These are phyloP conservation scores for Middelhovenomyces tepae DNA, from an alignment of 805 yeast species.

Conservation along the genomic window DNA sequence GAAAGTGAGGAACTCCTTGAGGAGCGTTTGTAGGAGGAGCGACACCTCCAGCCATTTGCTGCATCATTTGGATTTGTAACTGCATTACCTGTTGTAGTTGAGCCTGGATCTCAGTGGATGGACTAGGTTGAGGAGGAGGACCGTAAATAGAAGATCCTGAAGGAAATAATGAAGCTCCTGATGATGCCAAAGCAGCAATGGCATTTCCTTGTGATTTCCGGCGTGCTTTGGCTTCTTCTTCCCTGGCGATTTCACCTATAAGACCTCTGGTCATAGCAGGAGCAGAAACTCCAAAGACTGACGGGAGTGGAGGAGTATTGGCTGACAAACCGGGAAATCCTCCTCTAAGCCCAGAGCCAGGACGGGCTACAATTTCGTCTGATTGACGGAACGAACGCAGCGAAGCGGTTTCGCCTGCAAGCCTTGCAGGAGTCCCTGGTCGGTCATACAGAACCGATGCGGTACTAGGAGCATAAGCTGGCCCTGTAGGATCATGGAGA, in stretches of 20 bases:
- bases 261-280: slow-evolving; percentile 25
- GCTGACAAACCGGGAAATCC: background rate
- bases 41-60: slow-evolving; percentile 18
- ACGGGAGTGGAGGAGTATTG: slow-evolving; percentile 17
- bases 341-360: background rate
- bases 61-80: slow-evolving; percentile 25
- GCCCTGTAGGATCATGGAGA: slow-evolving; percentile 6
- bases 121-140: slow-evolving; percentile 1
- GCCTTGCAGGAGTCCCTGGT: too few species aligned
- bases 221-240: slow-evolving; percentile 28
- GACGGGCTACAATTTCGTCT: slow-evolving; percentile 1
- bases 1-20: slow-evolving; percentile 1
- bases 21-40: background rate
- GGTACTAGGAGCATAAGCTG: slow-evolving; percentile 4
- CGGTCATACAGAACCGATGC: slow-evolving; percentile 3
- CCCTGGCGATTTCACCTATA: slow-evolving; percentile 32
- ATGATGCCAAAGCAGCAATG: slow-evolving; percentile 8
- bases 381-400: slow-evolving; percentile 10
- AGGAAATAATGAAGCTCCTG: slow-evolving; percentile 1
- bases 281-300: slow-evolving; percentile 16
- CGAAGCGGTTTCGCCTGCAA: slow-evolving; percentile 10
- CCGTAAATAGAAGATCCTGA: slow-evolving; percentile 8
- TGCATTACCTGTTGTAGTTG: slow-evolving; percentile 27
- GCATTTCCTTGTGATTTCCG: slow-evolving; percentile 16
- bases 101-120: slow-evolving; percentile 20